phyloP scores from a whole-genome alignment of 1,139 yeast species.

The Pichia sp. region DNA sequence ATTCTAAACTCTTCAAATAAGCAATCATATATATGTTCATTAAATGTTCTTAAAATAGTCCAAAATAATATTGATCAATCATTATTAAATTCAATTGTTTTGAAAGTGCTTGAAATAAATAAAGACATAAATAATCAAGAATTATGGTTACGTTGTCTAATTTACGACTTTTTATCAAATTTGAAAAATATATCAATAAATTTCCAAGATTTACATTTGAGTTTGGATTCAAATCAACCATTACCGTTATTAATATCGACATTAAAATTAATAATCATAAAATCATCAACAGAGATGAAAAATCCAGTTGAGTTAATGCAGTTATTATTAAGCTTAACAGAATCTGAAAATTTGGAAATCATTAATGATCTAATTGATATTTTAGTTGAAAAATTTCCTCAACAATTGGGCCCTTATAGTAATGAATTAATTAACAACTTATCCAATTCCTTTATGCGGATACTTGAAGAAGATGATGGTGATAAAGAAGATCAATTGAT shows the following conservation, averaged over 20 bases:
- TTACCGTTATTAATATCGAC: slow-evolving; percentile 13
- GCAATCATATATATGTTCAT: slow-evolving; percentile 35
- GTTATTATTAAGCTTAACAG: slow-evolving; percentile 44
- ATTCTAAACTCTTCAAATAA: slow-evolving; percentile 41
- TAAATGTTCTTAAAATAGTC: slow-evolving; percentile 42
- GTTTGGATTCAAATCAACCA: slow-evolving; percentile 2
- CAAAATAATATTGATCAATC: slow-evolving; percentile 34
- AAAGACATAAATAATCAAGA: not conserved
- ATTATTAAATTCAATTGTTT: slow-evolving; percentile 23
- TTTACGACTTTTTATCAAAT: slow-evolving; percentile 12
- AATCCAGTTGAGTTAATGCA: slow-evolving; percentile 36
- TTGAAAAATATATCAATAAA: not conserved
- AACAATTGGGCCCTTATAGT: slow-evolving; percentile 51
- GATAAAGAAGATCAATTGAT: slow-evolving; percentile 42
- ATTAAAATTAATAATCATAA: slow-evolving; percentile 11
- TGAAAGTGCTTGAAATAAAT: slow-evolving; percentile 2
- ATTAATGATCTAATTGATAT: slow-evolving; percentile 52
- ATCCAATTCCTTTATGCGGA: slow-evolving; percentile 40
- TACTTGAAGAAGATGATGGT: slow-evolving; percentile 18
- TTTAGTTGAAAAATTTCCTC: slow-evolving; percentile 48
- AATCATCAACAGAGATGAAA: not conserved
- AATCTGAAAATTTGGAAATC: slow-evolving; percentile 46
- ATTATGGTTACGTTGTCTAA: slow-evolving; percentile 32
- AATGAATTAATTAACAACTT: slow-evolving; percentile 43
- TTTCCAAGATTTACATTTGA: not conserved